Evolutionary conservation across 2,329 filamentous ascomycete genomes (phyloP), one percentile per base, ranked within the genome.

Genomic region (Pyrenochaeta sp.): DNA sequence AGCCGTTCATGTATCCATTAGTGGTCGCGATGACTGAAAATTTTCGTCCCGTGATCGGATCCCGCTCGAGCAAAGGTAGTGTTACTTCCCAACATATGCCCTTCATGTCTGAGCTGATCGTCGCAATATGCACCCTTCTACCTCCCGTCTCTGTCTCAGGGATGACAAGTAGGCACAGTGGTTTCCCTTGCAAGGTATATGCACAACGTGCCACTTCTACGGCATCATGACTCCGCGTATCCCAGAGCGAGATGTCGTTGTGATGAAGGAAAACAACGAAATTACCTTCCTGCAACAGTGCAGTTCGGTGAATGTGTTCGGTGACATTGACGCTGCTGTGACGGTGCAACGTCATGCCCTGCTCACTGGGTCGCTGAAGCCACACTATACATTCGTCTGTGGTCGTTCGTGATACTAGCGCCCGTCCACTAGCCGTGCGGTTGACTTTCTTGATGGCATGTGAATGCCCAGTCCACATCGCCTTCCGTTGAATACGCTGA

Each of bases 391-490:
- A 89, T 72, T 96, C 91, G 54, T 91, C 90, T 37, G 87, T 82
- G 54, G 87, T 83, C 0, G 93, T 96, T 45, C 91, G 84, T 6
- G 93, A 96, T 29, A 96, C 87, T 37, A 97, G 81, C 4, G 91
- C 89, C 59, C 87, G 84, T 7, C 92, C 93, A 66, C 88, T 90
- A 37, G 90, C 90, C 67, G 93, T 96, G 56, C 92, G 88, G 40
- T 96, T 89, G 54, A 97, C 90, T 71, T 96, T 96, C 67, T 90
- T 89, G 57, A 97, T 87, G 0, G 91, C 82, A 14, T 84, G 84
- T 14, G 89, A 90, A 77, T 97, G 93, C 1, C 94, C 93, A 1
- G 91, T 91, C 91, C 92, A 96, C 1, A 87, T 83, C 2, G 86
- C 84, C 57, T 84, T 85, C 12, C 86, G 81, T 17, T 79, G 76